Base-by-base conservation (phyloP, 2,329 filamentous ascomycete species). In the Calonectria honghensis region DNA sequence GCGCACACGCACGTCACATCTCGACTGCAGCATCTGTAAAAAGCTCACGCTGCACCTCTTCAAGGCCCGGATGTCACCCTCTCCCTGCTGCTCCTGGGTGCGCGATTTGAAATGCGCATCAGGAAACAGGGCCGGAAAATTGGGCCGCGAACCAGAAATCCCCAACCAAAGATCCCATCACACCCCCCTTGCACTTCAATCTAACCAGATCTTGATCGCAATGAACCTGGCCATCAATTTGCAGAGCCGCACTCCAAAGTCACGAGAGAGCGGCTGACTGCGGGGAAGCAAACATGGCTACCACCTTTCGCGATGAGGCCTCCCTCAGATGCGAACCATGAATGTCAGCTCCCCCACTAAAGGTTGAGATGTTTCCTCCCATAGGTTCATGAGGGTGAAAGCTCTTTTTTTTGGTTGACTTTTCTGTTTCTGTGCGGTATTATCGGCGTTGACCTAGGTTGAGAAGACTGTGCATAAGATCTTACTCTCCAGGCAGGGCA, bases 51-150 rank as follows among this genome's bases (percentile, higher is more conserved):
- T 48, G 45, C 45, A 48, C 13, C 20, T 48, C 45, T 13, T 10
- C n/a, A 48, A 11, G 10, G 13, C 6, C 45, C 9, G n/a, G 4
- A 48, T 48, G n/a, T 13, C 45, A 48, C 45, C 45, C 45, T 24
- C 45, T 48, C 41, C 11, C 5, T 10, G 24, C 20, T 20, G 2
- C 20, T 20, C 9, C 4, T 24, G 1, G 45, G 45, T 57, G 52
- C 52, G 52, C 52, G 52, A 57, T 57, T 57, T 57, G 31, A 57
- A 57, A 57, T 35, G 52, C 52, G 6, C 18, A n/a, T 57, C 27
- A 11, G 18, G 9, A 54, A 54, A 54, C 9, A 54, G 10, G 27
- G 9, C 29, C 13, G 35, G 11, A 37, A 13, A 39, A 9, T 24
- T 48, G 45, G 45, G 45, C 6, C 45, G 45, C 45, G 45, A 48